phyloP scores from a whole-genome alignment of 1,139 yeast genomes.

The Lodderomyces pseudojiufengensis region DNA sequence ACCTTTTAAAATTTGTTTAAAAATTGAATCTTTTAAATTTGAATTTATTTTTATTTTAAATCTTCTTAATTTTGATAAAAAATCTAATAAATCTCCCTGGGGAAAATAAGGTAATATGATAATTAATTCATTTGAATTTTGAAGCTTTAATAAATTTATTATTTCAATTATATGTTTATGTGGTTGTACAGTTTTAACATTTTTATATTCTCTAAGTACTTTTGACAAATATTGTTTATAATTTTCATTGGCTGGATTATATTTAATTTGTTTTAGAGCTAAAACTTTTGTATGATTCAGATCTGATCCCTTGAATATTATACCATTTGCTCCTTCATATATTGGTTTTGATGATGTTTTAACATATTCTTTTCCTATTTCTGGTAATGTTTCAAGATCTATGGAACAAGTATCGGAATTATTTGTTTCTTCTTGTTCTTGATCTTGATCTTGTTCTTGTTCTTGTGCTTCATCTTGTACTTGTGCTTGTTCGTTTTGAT shows the following conservation, averaged over 20 bases:
- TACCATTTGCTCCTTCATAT: constrained; percentile 47
- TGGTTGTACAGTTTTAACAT: constrained; percentile 25
- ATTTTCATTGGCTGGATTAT: constrained; percentile 10
- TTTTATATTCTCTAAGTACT: constrained; percentile 30
- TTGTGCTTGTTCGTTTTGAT: neutral
- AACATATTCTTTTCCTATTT: constrained; percentile 19
- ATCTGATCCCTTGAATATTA: constrained; percentile 31
- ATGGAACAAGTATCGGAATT: too few relatives aligned
- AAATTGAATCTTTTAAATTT: constrained; percentile 42
- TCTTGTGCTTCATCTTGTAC: neutral
- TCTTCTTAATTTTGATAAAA: constrained; percentile 35
- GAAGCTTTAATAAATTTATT: constrained; percentile 19
- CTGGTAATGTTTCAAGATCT: constrained; percentile 6
- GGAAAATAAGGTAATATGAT: constrained; percentile 41
- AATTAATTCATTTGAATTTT: constrained; percentile 17
- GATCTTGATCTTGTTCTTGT: neutral
- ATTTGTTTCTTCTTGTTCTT: neutral
- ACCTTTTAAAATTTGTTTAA: constrained; percentile 46
- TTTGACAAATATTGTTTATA: constrained; percentile 16
- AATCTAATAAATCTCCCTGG: constrained; percentile 47
- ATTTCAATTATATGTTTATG: constrained; percentile 28
- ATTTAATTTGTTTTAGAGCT: constrained; percentile 33
- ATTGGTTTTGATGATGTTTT: constrained; percentile 27
- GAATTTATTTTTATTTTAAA: constrained; percentile 26
- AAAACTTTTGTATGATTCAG: constrained; percentile 18